These are phyloP conservation scores for Eragrostis tef DNA, from an alignment of 202 grass and related monocot species.

Conservation along the genomic window DNA sequence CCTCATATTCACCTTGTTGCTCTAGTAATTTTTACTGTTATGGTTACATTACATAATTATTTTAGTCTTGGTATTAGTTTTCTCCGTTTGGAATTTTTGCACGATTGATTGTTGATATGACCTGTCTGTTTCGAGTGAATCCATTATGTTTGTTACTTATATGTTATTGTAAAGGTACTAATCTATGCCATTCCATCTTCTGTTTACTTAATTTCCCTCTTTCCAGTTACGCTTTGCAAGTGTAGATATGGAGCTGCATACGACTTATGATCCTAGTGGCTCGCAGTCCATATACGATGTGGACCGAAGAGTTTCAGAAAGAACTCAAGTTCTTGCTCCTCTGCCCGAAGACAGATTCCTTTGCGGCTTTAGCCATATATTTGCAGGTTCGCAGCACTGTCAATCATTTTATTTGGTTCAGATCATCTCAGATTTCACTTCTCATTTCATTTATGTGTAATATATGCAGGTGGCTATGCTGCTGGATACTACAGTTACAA, in stretches of 20 bases:
- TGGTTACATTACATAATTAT: slow-evolving; percentile 8
- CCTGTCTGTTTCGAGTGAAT: too few relatives aligned
- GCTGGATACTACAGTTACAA: slow-evolving; percentile 99
- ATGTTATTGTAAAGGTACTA: not conserved
- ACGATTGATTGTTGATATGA: not conserved
- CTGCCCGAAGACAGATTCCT: slow-evolving; percentile 86
- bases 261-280: slow-evolving; percentile 73
- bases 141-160: too few relatives aligned
- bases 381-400: slow-evolving; percentile 65
- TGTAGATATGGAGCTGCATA: slow-evolving; percentile 91
- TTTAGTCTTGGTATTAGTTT: slow-evolving; percentile 7
- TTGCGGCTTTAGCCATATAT: slow-evolving; percentile 95
- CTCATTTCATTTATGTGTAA: slow-evolving; percentile 3
- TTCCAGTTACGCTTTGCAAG: slow-evolving; percentile 85
- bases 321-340: slow-evolving; percentile 82
- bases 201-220: not conserved
- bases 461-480: slow-evolving; percentile 84
- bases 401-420: slow-evolving; percentile 22
- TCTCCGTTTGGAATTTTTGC: not conserved
- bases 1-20: slow-evolving; percentile 6
- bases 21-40: not conserved
- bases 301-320: slow-evolving; percentile 76
- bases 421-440: not conserved
- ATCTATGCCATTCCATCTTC: not conserved
- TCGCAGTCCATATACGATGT: slow-evolving; percentile 71